Base-by-base conservation (phyloP, 2,329 filamentous ascomycete species). In the Phialocephala subalpina region DNA sequence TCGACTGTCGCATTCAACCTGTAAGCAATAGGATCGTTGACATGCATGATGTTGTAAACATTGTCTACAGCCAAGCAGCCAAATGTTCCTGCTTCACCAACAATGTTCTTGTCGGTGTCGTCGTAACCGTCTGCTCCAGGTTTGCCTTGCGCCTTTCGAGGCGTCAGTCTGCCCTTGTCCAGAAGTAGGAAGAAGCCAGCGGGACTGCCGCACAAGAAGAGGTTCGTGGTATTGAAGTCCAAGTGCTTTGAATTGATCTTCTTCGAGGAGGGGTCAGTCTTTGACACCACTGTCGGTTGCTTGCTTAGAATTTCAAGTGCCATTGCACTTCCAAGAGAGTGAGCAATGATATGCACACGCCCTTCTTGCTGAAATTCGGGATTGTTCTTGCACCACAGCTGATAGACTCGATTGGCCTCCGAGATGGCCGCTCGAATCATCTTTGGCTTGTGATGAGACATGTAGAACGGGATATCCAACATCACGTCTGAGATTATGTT, bases 391-490 rank as follows among this genome's bases (percentile, higher is more conserved):
- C 94, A 97, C 96, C 96, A 99, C 1, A 98, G 84, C 20, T 92
- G 88, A 77, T 97, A 98, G n/a, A 99, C 92, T 5, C 95, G 88
- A 75, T 99, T 99, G 8, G 96, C 95, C 80, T 99, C 96, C 65
- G 86, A 86, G 47, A 97, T 90, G 57, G 97, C 89, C 0, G 96
- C 94, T 52, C 90, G 86, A 59, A 97, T 92, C 94, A 99, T 98
- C 78, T 94, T 97, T 3, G 90, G 87, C 74, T 98, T 97, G 79
- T 98, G 95, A 66, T 97, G 92, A 0, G 95, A 98, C 80, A 99
- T 90, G 80, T 98, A 99, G 77, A 97, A 98, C 0, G 96, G 96
- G 58, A 99, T 95, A 77, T 99, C 96, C 58, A 98, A 90, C 93
- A 99, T 97, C 73, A 99, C 93, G 77, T 99, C 96, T 49, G 92